These are phyloP conservation scores for Tylopilus subfusipes DNA, from an alignment of 768 basidiomycete species.

Conservation along the genomic window DNA sequence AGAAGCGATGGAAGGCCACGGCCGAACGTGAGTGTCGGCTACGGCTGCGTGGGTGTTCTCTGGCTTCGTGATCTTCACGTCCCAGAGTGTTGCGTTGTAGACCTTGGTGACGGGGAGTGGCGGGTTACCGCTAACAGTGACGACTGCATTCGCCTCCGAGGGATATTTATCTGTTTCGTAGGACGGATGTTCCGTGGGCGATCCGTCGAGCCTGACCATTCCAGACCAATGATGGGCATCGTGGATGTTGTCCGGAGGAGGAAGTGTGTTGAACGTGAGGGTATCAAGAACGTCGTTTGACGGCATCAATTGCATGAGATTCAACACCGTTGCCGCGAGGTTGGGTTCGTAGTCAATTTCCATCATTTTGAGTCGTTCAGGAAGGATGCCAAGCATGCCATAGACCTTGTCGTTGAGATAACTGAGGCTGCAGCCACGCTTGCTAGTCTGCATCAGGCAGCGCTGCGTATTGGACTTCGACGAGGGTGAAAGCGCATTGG, in stretches of 20 bases:
- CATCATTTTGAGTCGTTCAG: background rate
- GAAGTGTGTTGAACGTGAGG: slow-evolving; percentile 8
- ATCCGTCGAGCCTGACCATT: slow-evolving; percentile 3
- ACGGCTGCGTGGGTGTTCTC: background rate
- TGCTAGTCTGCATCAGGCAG: slow-evolving; percentile 8
- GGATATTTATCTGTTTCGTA: slow-evolving; percentile 5
- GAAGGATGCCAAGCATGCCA: slow-evolving; percentile 9
- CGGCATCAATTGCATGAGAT: slow-evolving; percentile 9
- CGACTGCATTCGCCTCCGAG: background rate
- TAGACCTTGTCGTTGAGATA: slow-evolving; percentile 6
- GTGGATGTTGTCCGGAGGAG: background rate
- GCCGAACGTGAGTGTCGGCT: background rate
- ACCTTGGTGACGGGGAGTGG: background rate
- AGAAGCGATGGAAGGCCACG: background rate
- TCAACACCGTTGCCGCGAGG: background rate
- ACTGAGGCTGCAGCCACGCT: background rate
- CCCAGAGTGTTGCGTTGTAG: background rate
- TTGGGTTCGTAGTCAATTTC: background rate
- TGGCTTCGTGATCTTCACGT: background rate
- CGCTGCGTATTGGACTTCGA: slow-evolving; percentile 6
- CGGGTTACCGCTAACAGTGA: background rate
- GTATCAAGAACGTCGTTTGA: slow-evolving; percentile 9
- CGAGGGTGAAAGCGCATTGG: slow-evolving; percentile 8
- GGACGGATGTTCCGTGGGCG: slow-evolving; percentile 10
- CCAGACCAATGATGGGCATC: slow-evolving; percentile 6